Evolutionary conservation across 2,329 filamentous ascomycete genomes (phyloP).

Genomic region (Penicillium sp.): DNA sequence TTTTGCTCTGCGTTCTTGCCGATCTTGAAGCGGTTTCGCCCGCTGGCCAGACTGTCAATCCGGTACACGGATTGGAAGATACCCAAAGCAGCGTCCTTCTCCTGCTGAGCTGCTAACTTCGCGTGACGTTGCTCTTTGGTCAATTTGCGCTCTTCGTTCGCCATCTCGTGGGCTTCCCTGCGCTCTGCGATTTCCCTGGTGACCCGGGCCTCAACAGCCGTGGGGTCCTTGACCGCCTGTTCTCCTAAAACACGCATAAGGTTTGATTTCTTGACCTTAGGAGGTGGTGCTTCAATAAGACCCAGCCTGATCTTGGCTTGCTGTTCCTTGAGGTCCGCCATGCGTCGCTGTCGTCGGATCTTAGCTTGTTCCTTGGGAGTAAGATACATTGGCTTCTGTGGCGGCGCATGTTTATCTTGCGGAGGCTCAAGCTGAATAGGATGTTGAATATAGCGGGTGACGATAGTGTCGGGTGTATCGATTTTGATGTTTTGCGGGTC

Average conservation of each 20-base stretch:
- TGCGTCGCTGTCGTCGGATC: conserved; percentile 79
- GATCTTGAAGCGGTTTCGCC: conserved; percentile 90
- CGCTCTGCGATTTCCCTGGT: conserved; percentile 90
- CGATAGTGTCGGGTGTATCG: conserved; percentile 72
- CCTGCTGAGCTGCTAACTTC: conserved; percentile 77
- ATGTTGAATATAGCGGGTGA: conserved; percentile 89
- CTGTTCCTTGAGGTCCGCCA: conserved; percentile 90
- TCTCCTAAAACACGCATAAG: conserved; percentile 96
- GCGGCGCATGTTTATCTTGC: conserved; percentile 75
- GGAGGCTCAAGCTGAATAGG: conserved; percentile 87
- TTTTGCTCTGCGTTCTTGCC: conserved; percentile 88
- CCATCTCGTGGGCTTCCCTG: conserved; percentile 68
- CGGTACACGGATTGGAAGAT: conserved; percentile 85
- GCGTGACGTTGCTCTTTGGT: conserved; percentile 82
- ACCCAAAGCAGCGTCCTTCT: conserved; percentile 81
- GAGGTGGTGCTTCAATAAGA: conserved; percentile 80
- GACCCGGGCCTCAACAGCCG: conserved; percentile 90
- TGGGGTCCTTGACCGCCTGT: conserved; percentile 90
- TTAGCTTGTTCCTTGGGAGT: conserved; percentile 90
- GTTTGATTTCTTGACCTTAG: conserved; percentile 96
- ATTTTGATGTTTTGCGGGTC: conserved; percentile 66
- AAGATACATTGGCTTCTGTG: conserved; percentile 84
- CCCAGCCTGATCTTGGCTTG: conserved; percentile 94
- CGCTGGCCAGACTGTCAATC: conserved; percentile 83
- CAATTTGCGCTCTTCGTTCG: conserved; percentile 81